A percentile compares a stretch with the other conserved stretches of the same genome.
These are phyloP conservation scores for Pseudogymnoascus sp. DNA, from an alignment of 2,329 filamentous ascomycete species.

Conservation along the genomic window DNA sequence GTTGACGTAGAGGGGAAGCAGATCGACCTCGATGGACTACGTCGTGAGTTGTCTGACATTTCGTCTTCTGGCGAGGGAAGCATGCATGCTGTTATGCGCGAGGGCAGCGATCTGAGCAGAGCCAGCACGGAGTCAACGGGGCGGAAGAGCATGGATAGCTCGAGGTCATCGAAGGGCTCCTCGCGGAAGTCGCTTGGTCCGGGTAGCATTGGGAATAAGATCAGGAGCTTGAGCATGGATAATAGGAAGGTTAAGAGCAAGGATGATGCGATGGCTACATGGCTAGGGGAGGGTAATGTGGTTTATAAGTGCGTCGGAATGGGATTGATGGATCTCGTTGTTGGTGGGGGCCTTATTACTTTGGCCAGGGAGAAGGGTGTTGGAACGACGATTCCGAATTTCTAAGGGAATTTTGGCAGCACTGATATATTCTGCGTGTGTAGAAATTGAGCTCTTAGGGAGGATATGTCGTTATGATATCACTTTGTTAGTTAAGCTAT, in stretches of 20 bases:
- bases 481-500: not conserved
- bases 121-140: not conserved
- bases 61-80: not conserved
- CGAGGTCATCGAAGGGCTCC: not conserved
- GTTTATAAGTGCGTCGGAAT: constrained; percentile 62
- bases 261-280: constrained; percentile 12
- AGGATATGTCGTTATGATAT: not conserved
- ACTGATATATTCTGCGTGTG: not conserved
- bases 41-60: not conserved
- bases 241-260: constrained; percentile 4
- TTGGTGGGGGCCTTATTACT: constrained; percentile 49
- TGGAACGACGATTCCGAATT: constrained; percentile 28
- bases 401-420: not conserved
- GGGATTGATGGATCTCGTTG: constrained; percentile 57
- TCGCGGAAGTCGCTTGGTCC: not conserved
- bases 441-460: not conserved
- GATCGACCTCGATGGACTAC: not conserved
- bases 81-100: not conserved
- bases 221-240: constrained; percentile 2
- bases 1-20: not conserved
- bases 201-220: not conserved
- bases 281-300: constrained; percentile 44
- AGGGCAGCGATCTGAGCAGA: not conserved
- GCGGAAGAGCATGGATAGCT: not conserved
- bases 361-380: constrained; percentile 46